These are phyloP conservation scores for Rhynchosporium secalis DNA, from an alignment of 2,329 filamentous ascomycete species.

Conservation along the genomic window DNA sequence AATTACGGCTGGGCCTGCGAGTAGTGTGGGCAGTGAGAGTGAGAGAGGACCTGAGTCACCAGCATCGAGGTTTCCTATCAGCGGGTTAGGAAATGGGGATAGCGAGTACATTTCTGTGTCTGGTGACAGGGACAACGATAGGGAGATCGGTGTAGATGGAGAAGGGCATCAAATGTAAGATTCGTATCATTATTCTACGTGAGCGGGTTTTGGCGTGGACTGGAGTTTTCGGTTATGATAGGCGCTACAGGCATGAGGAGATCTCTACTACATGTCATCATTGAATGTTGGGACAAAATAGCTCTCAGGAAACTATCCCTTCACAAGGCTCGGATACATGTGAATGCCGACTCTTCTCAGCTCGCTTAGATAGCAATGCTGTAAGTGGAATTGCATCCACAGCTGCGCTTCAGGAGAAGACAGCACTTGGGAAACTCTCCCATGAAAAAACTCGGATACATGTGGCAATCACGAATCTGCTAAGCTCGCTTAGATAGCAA, in stretches of 20 bases:
- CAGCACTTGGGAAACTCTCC: no score
- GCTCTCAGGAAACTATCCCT: slow-evolving; percentile 4
- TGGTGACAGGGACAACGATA: slow-evolving; percentile 18
- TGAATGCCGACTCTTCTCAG: neutral
- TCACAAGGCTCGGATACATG: neutral
- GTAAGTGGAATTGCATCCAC: neutral
- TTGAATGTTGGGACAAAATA: neutral
- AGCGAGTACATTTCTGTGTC: slow-evolving; percentile 36
- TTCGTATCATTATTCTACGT: neutral
- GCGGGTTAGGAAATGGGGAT: slow-evolving; percentile 27
- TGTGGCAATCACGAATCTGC: no score
- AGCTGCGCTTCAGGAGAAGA: neutral
- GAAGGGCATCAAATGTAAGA: neutral
- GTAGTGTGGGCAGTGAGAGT: slow-evolving; percentile 19
- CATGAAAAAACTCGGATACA: no score
- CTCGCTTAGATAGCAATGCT: neutral
- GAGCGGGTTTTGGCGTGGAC: neutral
- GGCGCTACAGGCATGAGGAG: neutral
- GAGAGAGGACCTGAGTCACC: slow-evolving; percentile 24
- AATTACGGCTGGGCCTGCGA: slow-evolving; percentile 12
- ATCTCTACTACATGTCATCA: neutral
- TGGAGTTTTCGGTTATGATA: neutral
- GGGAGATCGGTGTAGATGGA: slow-evolving; percentile 4
- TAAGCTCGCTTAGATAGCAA: no score
- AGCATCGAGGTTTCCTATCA: slow-evolving; percentile 2